Evolutionary conservation across 768 basidiomycete genomes (phyloP).

Genomic region (Pisolithus albus): DNA sequence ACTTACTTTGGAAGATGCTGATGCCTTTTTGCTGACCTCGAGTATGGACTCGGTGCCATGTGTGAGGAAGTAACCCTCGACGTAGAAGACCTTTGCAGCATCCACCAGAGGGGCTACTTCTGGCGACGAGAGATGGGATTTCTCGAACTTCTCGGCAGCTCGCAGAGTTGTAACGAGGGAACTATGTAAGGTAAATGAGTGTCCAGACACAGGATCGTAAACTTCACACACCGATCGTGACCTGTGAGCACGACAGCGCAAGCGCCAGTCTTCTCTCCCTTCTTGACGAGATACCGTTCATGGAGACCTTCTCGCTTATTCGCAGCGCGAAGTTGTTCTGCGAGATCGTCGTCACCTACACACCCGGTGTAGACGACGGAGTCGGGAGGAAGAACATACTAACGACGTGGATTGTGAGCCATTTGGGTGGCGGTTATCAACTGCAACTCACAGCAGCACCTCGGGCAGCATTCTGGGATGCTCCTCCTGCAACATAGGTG

Average conservation of each 20-base stretch:
- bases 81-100: slow-evolving; percentile 81
- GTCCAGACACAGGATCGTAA: not conserved
- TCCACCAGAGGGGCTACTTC: slow-evolving; percentile 71
- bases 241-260: slow-evolving; percentile 95
- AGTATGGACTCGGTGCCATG: slow-evolving; percentile 74
- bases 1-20: slow-evolving; percentile 64
- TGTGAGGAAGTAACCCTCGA: slow-evolving; percentile 96
- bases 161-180: slow-evolving; percentile 91
- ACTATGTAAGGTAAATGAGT: slow-evolving; percentile 31
- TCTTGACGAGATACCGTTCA: slow-evolving; percentile 83
- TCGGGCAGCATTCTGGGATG: slow-evolving; percentile 93
- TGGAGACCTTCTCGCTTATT: slow-evolving; percentile 89
- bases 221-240: slow-evolving; percentile 67
- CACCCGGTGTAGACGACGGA: slow-evolving; percentile 93
- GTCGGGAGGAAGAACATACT: slow-evolving; percentile 86
- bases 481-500: slow-evolving; percentile 94
- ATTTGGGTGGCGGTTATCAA: slow-evolving; percentile 1
- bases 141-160: slow-evolving; percentile 84
- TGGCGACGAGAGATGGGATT: slow-evolving; percentile 70
- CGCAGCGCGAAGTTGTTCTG: slow-evolving; percentile 79
- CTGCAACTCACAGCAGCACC: slow-evolving; percentile 76
- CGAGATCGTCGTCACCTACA: slow-evolving; percentile 90
- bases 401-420: slow-evolving; percentile 3
- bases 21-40: slow-evolving; percentile 71
- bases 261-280: slow-evolving; percentile 87